These are phyloP conservation scores for Durusdinium trenchii DNA, from an alignment of 73 alveolate genomes.

Conservation along the genomic window DNA sequence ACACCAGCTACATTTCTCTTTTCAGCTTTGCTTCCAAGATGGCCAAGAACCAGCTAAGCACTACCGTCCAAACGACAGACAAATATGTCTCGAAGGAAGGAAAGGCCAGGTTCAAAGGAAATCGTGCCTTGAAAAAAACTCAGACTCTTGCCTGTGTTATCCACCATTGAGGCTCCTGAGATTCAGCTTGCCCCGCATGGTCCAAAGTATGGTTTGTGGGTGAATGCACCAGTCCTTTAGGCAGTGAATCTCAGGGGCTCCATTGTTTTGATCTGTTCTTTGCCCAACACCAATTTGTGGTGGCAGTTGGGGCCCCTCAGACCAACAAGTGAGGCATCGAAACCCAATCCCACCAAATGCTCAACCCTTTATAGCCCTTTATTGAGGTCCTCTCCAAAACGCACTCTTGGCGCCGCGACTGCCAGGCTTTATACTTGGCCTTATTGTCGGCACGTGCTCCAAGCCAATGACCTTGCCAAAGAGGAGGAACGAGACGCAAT, in stretches of 20 bases:
- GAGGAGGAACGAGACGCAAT: background rate
- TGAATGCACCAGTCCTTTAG: no score
- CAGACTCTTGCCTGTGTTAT: slow-evolving; percentile 3
- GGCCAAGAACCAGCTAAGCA: background rate
- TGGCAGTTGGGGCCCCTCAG: no score
- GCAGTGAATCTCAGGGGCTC: no score
- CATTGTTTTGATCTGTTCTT: no score
- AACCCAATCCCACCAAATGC: no score
- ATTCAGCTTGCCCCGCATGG: no score
- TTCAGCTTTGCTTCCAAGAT: background rate
- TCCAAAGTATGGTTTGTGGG: no score
- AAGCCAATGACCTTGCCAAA: background rate
- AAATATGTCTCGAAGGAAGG: slow-evolving; percentile 11
- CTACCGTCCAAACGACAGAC: background rate
- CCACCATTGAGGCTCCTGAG: no score
- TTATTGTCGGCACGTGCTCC: slow-evolving; percentile 33
- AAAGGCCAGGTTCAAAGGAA: background rate
- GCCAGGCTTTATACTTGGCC: slow-evolving; percentile 23
- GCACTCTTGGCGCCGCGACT: background rate
- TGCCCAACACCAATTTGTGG: no score
- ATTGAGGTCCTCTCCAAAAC: no score
- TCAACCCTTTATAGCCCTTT: no score
- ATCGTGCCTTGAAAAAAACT: background rate
- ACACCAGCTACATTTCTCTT: background rate
- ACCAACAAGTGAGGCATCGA: no score